phyloP scores from a whole-genome alignment of 2,329 filamentous ascomycete genomes.

The Zasmidium angulare region DNA sequence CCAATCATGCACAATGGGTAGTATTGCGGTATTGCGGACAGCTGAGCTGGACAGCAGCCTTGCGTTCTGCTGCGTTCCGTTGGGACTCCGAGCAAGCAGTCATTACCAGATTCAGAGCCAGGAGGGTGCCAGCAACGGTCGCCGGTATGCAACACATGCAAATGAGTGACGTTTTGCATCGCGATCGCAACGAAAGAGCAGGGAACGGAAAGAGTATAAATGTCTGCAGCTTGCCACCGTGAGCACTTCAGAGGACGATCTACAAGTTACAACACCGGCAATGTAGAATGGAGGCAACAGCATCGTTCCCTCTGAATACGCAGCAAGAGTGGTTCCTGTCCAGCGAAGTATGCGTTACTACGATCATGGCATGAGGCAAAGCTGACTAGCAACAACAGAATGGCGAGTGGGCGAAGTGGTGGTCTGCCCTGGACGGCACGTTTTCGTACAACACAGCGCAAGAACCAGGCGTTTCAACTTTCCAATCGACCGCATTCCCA shows the following conservation, averaged over 20 bases:
- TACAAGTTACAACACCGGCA: background rate
- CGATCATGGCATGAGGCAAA: background rate
- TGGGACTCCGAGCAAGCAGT: background rate
- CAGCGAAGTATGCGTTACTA: background rate
- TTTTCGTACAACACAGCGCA: background rate
- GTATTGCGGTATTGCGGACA: background rate
- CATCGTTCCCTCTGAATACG: background rate
- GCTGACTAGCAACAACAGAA: background rate
- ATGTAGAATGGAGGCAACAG: background rate
- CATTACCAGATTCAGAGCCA: background rate
- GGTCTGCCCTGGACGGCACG: background rate
- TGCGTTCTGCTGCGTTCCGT: background rate
- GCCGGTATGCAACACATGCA: background rate
- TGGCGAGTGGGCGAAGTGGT: background rate
- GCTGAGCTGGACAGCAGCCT: background rate
- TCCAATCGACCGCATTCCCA: background rate
- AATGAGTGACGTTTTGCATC: background rate
- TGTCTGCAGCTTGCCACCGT: background rate
- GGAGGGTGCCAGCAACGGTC: background rate
- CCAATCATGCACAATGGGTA: background rate
- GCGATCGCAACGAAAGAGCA: background rate
- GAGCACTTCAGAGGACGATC: background rate
- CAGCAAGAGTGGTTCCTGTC: background rate
- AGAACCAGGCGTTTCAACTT: background rate
- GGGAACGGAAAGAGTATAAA: background rate